Evolutionary conservation across 2,329 filamentous ascomycete genomes (phyloP).

Genomic region (Epichloe festucae): DNA sequence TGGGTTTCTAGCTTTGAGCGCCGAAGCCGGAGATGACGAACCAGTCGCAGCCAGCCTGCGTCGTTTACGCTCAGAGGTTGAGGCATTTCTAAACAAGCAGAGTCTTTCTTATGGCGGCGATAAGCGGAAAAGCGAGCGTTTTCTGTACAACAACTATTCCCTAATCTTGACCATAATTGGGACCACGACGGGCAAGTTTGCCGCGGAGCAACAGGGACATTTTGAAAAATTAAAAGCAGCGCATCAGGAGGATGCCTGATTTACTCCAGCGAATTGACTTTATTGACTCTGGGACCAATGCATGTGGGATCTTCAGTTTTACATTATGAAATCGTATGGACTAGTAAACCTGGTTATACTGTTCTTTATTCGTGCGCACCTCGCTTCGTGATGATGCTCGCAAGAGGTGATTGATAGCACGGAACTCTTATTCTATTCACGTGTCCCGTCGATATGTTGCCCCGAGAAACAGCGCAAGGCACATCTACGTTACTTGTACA

Average conservation of each 20-base stretch:
- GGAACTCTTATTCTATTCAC: not conserved
- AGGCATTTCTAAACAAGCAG: conserved; percentile 67
- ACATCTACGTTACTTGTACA: not conserved
- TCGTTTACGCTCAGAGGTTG: conserved; percentile 67
- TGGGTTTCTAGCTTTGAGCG: conserved; percentile 68
- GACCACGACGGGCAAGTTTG: conserved; percentile 59
- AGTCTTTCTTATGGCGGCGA: conserved; percentile 63
- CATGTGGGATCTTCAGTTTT: not conserved
- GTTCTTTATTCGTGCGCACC: too few species aligned
- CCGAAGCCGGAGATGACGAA: conserved; percentile 89
- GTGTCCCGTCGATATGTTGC: not conserved
- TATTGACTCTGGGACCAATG: not conserved
- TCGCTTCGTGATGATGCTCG: not conserved
- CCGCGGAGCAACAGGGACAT: conserved; percentile 60
- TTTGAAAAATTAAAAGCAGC: conserved; percentile 54
- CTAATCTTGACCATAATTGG: conserved; percentile 86
- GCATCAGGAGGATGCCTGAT: conserved; percentile 33
- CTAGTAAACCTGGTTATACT: too few species aligned
- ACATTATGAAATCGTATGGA: not conserved
- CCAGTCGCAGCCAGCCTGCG: conserved; percentile 72
- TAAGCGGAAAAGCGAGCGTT: conserved; percentile 68
- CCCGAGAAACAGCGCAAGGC: not conserved
- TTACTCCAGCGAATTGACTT: not conserved
- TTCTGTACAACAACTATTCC: conserved; percentile 93
- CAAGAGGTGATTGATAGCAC: not conserved